These are phyloP conservation scores for Wickerhamiella azyma DNA, from an alignment of 805 yeast species.

Conservation along the genomic window DNA sequence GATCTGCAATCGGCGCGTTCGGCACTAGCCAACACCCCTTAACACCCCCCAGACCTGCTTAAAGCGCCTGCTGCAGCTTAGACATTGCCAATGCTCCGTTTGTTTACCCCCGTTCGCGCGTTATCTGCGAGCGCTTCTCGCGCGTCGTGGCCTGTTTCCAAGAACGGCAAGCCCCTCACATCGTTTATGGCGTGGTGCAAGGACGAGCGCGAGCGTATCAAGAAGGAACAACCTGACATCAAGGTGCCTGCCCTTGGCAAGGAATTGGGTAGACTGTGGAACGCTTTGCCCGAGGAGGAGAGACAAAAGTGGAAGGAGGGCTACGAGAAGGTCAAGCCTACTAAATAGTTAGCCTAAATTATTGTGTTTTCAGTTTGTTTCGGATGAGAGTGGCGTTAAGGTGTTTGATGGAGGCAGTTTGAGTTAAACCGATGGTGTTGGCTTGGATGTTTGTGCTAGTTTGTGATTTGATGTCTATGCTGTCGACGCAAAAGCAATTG, in stretches of 20 bases:
- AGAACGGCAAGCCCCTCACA: slow-evolving; percentile 46
- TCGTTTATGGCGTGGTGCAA: slow-evolving; percentile 97
- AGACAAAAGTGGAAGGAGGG: slow-evolving; percentile 41
- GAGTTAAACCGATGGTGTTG: too few species aligned
- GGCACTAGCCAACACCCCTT: neutral
- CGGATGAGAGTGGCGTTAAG: too few species aligned
- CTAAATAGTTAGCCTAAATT: too few species aligned
- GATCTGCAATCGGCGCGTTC: neutral
- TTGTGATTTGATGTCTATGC: too few species aligned
- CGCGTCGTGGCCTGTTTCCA: slow-evolving; percentile 16
- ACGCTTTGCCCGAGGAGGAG: slow-evolving; percentile 65
- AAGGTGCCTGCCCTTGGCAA: slow-evolving; percentile 83
- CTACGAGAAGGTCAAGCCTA: slow-evolving; percentile 44
- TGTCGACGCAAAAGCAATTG: neutral
- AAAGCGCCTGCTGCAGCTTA: neutral
- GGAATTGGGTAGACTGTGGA: slow-evolving; percentile 90
- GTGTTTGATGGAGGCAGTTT: neutral
- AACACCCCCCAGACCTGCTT: neutral
- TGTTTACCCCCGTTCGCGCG: neutral
- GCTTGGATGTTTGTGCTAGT: too few species aligned
- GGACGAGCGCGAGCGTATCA: slow-evolving; percentile 85
- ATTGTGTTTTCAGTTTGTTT: too few species aligned
- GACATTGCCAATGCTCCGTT: neutral
- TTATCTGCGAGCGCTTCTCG: slow-evolving; percentile 15
- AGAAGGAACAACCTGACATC: slow-evolving; percentile 89